Base-by-base conservation (phyloP, 2,329 filamentous ascomycete species). In the Colletotrichum salicis region DNA sequence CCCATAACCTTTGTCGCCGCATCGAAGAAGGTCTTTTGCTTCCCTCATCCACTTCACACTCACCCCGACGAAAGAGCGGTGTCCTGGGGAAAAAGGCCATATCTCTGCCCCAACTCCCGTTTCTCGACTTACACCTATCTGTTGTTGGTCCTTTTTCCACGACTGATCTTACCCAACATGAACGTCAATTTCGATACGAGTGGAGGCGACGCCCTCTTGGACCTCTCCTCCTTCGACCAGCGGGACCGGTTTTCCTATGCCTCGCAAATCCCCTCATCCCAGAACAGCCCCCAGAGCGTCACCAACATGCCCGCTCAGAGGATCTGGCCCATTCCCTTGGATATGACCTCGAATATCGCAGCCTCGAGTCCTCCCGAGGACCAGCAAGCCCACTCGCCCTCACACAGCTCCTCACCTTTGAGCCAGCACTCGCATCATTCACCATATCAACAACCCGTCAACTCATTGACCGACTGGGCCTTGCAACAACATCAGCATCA, bases 401-500 rank as follows among this genome's bases (percentile, higher is more conserved):
- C 81, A 22, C 82, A 83, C 70, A 81, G 83, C 66, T 83, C 83
- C 70, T 85, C 84, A 67, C 85, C 87, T 63, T 82, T 86, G 19
- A 86, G 85, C 66, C 83, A 88, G 71, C 84, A 86, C 73, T 84
- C 83, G 63, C 70, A 88, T 71, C 84, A 86, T 73, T 90, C 88
- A 74, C 87, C 88, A 4, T 89, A 86, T 78, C 86, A 87, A 76
- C 80, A 84, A 59, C 79, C 85, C 55, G 81, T 83, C 66, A 88
- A 88, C 77, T 82, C 86, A 15, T 79, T 92, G 74, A 87, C 88
- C 58, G 89, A 91, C 81, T 92, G 90, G 89, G 86, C 89, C 27
- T 85, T 92, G 63, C 86, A 88, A 67, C 86, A 88, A 74, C 86
- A 87, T 62, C 86, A 86, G 75, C 85, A 86, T 71, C 84, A 85